Evolutionary conservation across 2,329 filamentous ascomycete species (phyloP).

Genomic region (Truncatella angustata): DNA sequence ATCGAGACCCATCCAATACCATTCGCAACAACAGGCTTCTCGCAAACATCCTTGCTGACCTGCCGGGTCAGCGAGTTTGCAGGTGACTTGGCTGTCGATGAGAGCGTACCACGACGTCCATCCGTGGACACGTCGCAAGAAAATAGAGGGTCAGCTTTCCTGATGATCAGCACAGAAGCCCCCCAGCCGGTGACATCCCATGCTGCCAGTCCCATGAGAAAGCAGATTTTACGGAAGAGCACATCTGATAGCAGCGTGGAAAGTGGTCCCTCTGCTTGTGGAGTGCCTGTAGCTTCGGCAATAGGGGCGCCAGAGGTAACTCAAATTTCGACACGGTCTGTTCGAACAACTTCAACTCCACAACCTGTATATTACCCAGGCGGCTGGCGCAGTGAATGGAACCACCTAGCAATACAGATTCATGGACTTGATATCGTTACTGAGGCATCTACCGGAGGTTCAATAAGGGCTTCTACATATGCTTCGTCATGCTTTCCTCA

Average conservation of each 20-base stretch:
- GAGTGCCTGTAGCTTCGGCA: background rate
- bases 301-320: slow-evolving; percentile 6
- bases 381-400: slow-evolving; percentile 26
- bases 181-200: background rate
- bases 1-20: slow-evolving; percentile 27
- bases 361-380: slow-evolving; percentile 11
- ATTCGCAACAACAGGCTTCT: slow-evolving; percentile 26
- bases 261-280: background rate
- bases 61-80: slow-evolving; percentile 20
- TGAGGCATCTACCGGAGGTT: background rate
- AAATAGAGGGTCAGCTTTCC: slow-evolving; percentile 19
- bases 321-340: slow-evolving; percentile 16
- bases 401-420: slow-evolving; percentile 16
- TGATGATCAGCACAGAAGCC: slow-evolving; percentile 20
- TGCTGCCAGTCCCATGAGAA: too few species aligned
- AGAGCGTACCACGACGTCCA: slow-evolving; percentile 4
- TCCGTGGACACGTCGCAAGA: background rate
- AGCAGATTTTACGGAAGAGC: too few species aligned
- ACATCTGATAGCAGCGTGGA: background rate
- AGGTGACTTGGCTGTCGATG: slow-evolving; percentile 21
- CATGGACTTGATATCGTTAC: background rate
- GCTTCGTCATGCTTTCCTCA: background rate
- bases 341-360: slow-evolving; percentile 13
- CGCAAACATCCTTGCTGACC: slow-evolving; percentile 22
- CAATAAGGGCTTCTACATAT: background rate